Evolutionary conservation across 139 green algal genomes (phyloP), one percentile per base, ranked within the genome.

Genomic region (Chlamydomonas applanata): DNA sequence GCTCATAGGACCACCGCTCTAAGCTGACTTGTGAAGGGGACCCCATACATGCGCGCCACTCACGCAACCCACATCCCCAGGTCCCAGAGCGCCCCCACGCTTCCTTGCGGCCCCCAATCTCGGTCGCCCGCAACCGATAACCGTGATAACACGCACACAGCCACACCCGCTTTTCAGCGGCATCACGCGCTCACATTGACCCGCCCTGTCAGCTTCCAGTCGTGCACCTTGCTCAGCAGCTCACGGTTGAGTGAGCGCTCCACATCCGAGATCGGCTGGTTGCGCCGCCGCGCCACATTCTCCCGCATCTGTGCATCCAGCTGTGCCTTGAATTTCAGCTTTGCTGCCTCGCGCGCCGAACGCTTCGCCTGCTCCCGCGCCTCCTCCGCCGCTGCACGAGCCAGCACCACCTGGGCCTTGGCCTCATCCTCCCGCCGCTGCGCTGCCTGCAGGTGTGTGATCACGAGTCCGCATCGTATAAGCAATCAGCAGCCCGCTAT

Each of bases 281-380:
- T 66, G 4, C 59, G 25, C 25, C 27, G 59, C 53, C 53, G 36
- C 11, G 64, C 32, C 7, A 71, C 71, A 32, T 79, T 83, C 35
- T 77, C 77, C 35, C 76, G 59, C 73, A 80, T 80, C 53, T 84
- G 78, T 3, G 64, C 35, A 45, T 84, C 69, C n/a, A 84, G 36
- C 53, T 77, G 33, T 17, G 59, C 59, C 53, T 40, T 69, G 62
- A 72, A 59, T 11, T 71, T 64, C 4, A 72, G 13, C 72, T 83
- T 79, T 34, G 65, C 64, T n/a, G 53, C 60, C 33, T 75, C 49
- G 32, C 57, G 46, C 33, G 9, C 14, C n/a, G 56, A 3, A 4
- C 40, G n/a, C 52, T 72, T 69, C 49, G 74, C 65, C 54, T 70
- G 66, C 32, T 79, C 72, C 36, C 56, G 46, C 46, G 46, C 59